These are phyloP conservation scores for Candida ovalis DNA, from an alignment of 805 yeast species.

Conservation along the genomic window DNA sequence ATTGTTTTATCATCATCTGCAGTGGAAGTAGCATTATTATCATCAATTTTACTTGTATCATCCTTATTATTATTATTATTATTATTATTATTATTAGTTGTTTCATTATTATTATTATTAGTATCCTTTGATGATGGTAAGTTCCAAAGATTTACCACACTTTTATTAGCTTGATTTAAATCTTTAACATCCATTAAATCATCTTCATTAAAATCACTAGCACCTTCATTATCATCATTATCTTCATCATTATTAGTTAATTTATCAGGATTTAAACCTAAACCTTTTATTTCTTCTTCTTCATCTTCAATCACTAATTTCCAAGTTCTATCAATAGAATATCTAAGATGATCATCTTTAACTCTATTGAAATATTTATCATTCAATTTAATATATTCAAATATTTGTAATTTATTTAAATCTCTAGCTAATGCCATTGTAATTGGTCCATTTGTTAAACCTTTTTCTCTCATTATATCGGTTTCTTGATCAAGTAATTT, in stretches of 20 bases:
- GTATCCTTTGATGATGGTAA: slow-evolving; percentile 15
- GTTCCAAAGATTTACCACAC: slow-evolving; percentile 72
- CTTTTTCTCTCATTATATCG: slow-evolving; percentile 35
- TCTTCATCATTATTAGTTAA: slow-evolving; percentile 8
- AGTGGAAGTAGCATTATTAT: slow-evolving; percentile 29
- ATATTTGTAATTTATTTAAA: slow-evolving; percentile 45
- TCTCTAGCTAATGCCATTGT: slow-evolving; percentile 60
- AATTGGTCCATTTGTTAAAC: slow-evolving; percentile 33
- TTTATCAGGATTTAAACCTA: slow-evolving; percentile 25
- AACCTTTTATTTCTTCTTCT: slow-evolving; percentile 45
- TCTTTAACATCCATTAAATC: slow-evolving; percentile 65
- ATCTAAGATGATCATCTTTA: slow-evolving; percentile 60
- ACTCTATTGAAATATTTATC: slow-evolving; percentile 67
- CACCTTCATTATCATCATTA: slow-evolving; percentile 12
- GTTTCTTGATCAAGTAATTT: slow-evolving; percentile 59
- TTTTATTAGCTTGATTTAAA: slow-evolving; percentile 67
- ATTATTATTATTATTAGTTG: no score
- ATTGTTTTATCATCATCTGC: background rate
- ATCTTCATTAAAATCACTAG: slow-evolving; percentile 34
- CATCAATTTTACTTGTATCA: slow-evolving; percentile 13
- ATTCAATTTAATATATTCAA: slow-evolving; percentile 56
- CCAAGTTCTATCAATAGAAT: slow-evolving; percentile 59
- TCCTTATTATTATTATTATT: slow-evolving; percentile 12
- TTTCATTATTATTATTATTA: slow-evolving; percentile 11
- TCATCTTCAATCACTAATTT: slow-evolving; percentile 57